A percentile compares a stretch with the other conserved stretches of the same genome.
Evolutionary conservation across 345 rosid genomes (phyloP).

Genomic region (Linum lewisii): DNA sequence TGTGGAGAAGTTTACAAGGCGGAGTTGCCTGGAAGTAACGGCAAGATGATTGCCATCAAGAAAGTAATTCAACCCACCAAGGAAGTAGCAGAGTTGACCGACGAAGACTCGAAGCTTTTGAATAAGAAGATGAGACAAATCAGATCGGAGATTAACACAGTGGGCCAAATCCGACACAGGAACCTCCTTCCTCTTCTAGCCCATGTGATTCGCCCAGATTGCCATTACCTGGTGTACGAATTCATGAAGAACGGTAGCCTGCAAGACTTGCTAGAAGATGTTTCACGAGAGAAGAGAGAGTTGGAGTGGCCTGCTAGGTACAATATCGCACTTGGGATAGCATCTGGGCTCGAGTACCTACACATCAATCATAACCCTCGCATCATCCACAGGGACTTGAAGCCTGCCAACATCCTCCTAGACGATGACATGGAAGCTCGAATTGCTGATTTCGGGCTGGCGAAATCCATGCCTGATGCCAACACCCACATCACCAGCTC

Average conservation of each 20-base stretch:
- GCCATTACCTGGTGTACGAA: slow-evolving; percentile 75
- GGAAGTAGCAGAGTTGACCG: slow-evolving; percentile 55
- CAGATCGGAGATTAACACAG: slow-evolving; percentile 65
- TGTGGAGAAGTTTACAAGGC: slow-evolving; percentile 89
- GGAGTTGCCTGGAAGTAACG: slow-evolving; percentile 55
- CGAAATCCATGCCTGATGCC: slow-evolving; percentile 70
- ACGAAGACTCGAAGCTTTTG: slow-evolving; percentile 54
- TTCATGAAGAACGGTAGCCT: slow-evolving; percentile 93
- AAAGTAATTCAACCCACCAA: slow-evolving; percentile 62
- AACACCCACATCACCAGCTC: slow-evolving; percentile 54
- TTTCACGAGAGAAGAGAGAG: slow-evolving; percentile 35
- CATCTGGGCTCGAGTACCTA: slow-evolving; percentile 83
- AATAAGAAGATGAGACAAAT: slow-evolving; percentile 80
- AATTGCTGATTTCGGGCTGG: slow-evolving; percentile 84
- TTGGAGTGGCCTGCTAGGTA: slow-evolving; percentile 66
- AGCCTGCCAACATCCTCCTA: slow-evolving; percentile 81
- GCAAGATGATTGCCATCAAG: slow-evolving; percentile 69
- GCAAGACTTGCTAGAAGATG: slow-evolving; percentile 43
- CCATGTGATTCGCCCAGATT: slow-evolving; percentile 59
- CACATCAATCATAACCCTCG: slow-evolving; percentile 53
- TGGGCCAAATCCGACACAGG: slow-evolving; percentile 73
- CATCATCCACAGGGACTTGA: slow-evolving; percentile 81
- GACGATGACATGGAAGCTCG: slow-evolving; percentile 91
- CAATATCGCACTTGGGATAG: slow-evolving; percentile 65
- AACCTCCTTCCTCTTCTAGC: slow-evolving; percentile 78